Conservation (phyloP, 2,329 filamentous ascomycete genomes). For the Alternaria sp. region DNA sequence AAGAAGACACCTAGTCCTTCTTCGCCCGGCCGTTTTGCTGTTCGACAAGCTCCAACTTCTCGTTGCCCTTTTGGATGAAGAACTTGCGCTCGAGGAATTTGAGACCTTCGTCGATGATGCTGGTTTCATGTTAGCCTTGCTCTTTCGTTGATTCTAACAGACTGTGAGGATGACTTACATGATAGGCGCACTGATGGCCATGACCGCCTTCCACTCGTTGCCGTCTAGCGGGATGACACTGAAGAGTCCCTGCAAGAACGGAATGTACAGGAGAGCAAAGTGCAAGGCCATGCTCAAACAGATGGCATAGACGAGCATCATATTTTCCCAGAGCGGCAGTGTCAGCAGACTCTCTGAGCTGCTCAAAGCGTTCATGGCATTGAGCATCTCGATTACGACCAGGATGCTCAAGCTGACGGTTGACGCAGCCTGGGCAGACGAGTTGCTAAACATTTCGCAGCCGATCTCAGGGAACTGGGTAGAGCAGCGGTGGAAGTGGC, state of each 20-base stretch:
- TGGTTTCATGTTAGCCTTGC: constrained; percentile 45
- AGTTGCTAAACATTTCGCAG: constrained; percentile 88
- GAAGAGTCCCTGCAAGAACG: constrained; percentile 86
- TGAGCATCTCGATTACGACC: constrained; percentile 99
- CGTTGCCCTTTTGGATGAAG: constrained; percentile 37
- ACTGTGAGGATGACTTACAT: constrained; percentile 68
- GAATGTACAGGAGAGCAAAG: constrained; percentile 91
- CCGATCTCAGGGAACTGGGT: constrained; percentile 85
- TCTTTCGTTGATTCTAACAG: neutral
- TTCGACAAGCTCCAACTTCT: constrained; percentile 18
- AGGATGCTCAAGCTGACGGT: constrained; percentile 90
- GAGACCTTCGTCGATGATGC: constrained; percentile 81
- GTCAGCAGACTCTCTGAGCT: constrained; percentile 94
- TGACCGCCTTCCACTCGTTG: constrained; percentile 90
- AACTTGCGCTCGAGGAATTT: constrained; percentile 72
- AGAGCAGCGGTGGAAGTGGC: constrained; percentile 93
- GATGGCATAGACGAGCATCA: constrained; percentile 97
- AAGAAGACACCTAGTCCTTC: constrained; percentile 29
- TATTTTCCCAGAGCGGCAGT: constrained; percentile 96
- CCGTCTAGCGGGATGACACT: constrained; percentile 86
- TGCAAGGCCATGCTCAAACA: constrained; percentile 90
- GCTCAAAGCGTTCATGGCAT: constrained; percentile 96
- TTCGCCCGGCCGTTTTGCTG: constrained; percentile 37
- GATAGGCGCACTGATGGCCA: constrained; percentile 87
- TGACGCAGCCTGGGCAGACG: constrained; percentile 86